Evolutionary conservation across 163 green algal species (phyloP), one percentile per base, ranked within the genome.

Genomic region (Chlamydomonas reinhardtii): DNA sequence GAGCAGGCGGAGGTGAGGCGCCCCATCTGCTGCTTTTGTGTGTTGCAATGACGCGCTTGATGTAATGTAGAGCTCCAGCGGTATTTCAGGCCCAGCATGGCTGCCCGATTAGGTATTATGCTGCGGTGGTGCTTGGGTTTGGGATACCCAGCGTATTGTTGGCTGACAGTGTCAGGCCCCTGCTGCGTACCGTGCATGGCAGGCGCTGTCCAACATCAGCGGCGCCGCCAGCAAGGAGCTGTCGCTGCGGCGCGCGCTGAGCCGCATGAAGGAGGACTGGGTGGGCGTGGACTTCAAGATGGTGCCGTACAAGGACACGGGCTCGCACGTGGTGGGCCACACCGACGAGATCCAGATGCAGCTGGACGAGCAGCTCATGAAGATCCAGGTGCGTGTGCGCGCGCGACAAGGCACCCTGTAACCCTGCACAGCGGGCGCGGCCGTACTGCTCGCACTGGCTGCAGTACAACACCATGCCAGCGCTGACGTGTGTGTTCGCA

Each of bases 351-450:
- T 96, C 48, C 94, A 95, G 93, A 91, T 91, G 39, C 77, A 95
- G 76, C 84, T 96, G 85, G 94, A 96, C 84, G 94, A 96, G 71
- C 94, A 96, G 84, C 88, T 95, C 20, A 93, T 96, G 64, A 94
- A 94, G 83, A 88, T 91, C 48, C 75, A 79, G 73, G 73, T 69
- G 24, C 3, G 69, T 17, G 43, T 6, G 19, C 48, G 19, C 48
- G 39, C 39, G 39, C 5, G 8, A 48, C 39, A 48, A 14, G 39
- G 39, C 39, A 8, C 39, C 39, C 5, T 48, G 5, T 48, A 8
- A 48, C 39, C 5, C 39, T 48, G 59, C 59, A n/a, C n/a, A n/a
- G n/a, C n/a, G n/a, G n/a, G n/a, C 59, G 59, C 59, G 4, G 22
- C 59, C 16, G 24, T 27, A 66, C 59, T 66, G 22, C 59, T n/a